phyloP scores from a whole-genome alignment of 768 basidiomycete species.

The Porpolomopsis calyptriformis region DNA sequence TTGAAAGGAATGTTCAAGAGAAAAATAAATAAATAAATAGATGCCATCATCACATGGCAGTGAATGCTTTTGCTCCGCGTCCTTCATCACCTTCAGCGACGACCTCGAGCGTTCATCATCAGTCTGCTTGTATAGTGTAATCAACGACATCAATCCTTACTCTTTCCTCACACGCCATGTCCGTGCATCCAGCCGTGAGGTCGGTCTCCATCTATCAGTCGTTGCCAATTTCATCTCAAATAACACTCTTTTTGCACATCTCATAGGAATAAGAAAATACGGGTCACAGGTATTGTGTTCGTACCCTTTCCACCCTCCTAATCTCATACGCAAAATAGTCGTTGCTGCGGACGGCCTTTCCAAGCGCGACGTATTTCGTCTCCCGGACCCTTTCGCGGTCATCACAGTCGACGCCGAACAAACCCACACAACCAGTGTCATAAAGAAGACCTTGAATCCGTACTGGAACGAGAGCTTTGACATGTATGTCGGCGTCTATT shows the following conservation, averaged over 20 bases:
- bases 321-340: constrained; percentile 35
- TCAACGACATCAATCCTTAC: too few relatives aligned
- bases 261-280: constrained; percentile 57
- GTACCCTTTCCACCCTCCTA: not conserved
- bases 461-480: constrained; percentile 99
- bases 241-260: not conserved
- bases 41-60: too few relatives aligned
- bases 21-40: too few relatives aligned
- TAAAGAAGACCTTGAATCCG: constrained; percentile 90
- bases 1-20: too few relatives aligned
- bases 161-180: too few relatives aligned
- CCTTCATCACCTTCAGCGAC: too few relatives aligned
- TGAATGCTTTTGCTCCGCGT: too few relatives aligned
- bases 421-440: constrained; percentile 92
- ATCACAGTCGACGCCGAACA: constrained; percentile 98
- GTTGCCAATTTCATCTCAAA: not conserved
- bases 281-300: constrained; percentile 50
- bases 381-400: constrained; percentile 97
- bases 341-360: constrained; percentile 92
- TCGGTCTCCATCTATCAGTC: constrained; percentile 19
- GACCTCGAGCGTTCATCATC: too few relatives aligned
- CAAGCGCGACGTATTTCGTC: constrained; percentile 91
- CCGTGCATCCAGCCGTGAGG: constrained; percentile 36
- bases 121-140: too few relatives aligned
- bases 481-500: constrained; percentile 46